A percentile compares a stretch with the other conserved stretches of the same genome.
These are phyloP conservation scores for Trypanosomatidae sp. DNA, from an alignment of 208 protist species.

Conservation along the genomic window DNA sequence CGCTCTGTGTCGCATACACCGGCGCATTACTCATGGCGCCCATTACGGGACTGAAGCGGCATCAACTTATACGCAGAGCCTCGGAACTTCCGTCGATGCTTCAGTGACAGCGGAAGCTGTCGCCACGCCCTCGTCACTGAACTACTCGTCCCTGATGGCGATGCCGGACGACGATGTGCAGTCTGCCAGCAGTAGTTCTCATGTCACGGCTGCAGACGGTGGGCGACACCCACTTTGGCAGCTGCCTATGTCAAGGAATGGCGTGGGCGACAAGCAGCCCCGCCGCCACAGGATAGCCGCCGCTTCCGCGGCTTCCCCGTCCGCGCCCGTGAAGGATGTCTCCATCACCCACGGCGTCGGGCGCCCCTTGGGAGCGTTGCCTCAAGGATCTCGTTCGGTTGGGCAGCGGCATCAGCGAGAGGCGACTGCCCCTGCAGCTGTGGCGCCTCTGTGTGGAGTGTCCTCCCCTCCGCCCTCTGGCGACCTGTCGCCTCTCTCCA, in stretches of 20 bases:
- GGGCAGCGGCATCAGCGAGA: neutral
- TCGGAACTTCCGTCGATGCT: neutral
- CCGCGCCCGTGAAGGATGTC: neutral
- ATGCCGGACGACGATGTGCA: neutral
- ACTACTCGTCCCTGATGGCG: constrained; percentile 4
- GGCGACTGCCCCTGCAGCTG: neutral
- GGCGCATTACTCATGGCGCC: neutral
- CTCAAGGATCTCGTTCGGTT: constrained; percentile 1
- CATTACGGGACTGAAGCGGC: neutral
- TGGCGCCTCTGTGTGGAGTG: neutral
- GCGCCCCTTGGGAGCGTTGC: constrained; percentile 8
- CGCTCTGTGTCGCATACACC: neutral
- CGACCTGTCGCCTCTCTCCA: constrained; percentile 14
- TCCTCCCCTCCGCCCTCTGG: neutral
- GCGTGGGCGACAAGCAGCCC: neutral
- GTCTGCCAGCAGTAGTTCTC: neutral
- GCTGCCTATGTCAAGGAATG: neutral
- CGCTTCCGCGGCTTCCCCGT: neutral
- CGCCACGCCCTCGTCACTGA: constrained; percentile 11
- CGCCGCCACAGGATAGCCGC: too few relatives aligned
- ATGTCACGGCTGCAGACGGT: neutral
- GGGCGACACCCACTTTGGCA: neutral
- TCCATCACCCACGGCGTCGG: constrained; percentile 14
- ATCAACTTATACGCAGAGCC: neutral
- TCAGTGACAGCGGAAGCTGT: neutral